Conservation (phyloP, 2,329 filamentous ascomycete genomes). For the Epichloe gansuensis region DNA sequence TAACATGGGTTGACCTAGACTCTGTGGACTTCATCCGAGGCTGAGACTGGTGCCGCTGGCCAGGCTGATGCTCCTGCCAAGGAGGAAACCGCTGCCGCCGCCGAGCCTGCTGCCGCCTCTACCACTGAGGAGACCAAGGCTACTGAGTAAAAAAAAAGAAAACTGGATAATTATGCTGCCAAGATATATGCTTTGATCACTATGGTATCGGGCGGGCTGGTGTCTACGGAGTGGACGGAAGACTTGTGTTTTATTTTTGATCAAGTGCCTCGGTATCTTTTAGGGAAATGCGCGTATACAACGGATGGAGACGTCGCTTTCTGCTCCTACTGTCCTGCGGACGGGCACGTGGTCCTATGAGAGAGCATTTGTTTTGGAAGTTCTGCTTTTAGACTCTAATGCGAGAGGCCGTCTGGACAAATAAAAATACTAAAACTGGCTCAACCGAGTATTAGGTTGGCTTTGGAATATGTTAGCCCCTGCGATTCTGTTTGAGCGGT, state of each 20-base stretch:
- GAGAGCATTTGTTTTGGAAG: slow-evolving; percentile 34
- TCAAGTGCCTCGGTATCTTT: slow-evolving; percentile 35
- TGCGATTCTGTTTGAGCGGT: neutral
- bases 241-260: slow-evolving; percentile 45
- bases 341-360: slow-evolving; percentile 27
- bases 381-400: slow-evolving; percentile 45
- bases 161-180: slow-evolving; percentile 14
- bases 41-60: slow-evolving; percentile 55
- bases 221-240: slow-evolving; percentile 54
- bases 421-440: slow-evolving; percentile 39
- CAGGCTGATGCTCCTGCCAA: slow-evolving; percentile 35
- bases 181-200: slow-evolving; percentile 18
- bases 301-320: slow-evolving; percentile 23
- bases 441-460: slow-evolving; percentile 12
- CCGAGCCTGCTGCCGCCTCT: slow-evolving; percentile 45
- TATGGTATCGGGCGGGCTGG: slow-evolving; percentile 38
- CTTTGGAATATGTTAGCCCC: neutral
- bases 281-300: slow-evolving; percentile 32
- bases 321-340: slow-evolving; percentile 26
- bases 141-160: slow-evolving; percentile 38
- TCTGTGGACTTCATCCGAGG: slow-evolving; percentile 98
- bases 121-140: slow-evolving; percentile 57
- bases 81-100: slow-evolving; percentile 37
- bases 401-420: slow-evolving; percentile 42
- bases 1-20: slow-evolving; percentile 44